Evolutionary conservation across 176 grass and related monocot species (phyloP).

Genomic region (Dactylis glomerata): DNA sequence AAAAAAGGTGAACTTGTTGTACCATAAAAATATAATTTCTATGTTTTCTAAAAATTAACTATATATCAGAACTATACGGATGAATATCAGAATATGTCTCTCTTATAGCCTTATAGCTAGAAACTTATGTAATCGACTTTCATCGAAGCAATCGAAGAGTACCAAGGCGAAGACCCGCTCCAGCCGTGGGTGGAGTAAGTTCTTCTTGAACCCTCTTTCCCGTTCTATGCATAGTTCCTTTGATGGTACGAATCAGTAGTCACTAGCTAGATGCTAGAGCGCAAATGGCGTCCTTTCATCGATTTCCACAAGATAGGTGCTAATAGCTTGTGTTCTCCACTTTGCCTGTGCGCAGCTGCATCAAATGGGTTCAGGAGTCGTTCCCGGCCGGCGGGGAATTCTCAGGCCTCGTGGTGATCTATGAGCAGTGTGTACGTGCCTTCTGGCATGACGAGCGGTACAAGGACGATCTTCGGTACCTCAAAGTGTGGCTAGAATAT

Average conservation of each 20-base stretch:
- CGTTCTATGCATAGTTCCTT: no score
- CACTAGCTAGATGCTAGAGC: no score
- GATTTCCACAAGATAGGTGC: neutral
- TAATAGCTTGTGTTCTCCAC: slow-evolving; percentile 4
- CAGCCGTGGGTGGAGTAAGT: slow-evolving; percentile 87
- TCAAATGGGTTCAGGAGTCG: slow-evolving; percentile 97
- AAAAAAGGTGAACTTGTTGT: no score
- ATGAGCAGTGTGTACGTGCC: slow-evolving; percentile 86
- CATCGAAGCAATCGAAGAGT: slow-evolving; percentile 80
- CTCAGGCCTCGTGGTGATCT: slow-evolving; percentile 85
- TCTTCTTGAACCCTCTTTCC: neutral
- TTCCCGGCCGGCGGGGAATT: slow-evolving; percentile 84
- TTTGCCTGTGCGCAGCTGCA: slow-evolving; percentile 52
- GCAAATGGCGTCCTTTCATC: neutral
- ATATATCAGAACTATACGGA: no score
- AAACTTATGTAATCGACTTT: no score
- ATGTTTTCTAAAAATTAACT: no score
- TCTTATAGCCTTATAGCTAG: no score
- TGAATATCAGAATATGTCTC: no score
- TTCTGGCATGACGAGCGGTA: slow-evolving; percentile 89
- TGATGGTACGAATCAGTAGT: no score
- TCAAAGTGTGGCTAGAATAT: slow-evolving; percentile 99
- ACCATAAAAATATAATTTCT: no score
- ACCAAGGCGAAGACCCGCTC: slow-evolving; percentile 82
- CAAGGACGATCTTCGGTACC: slow-evolving; percentile 86